A percentile compares a stretch with the other conserved stretches of the same genome.
These are phyloP conservation scores for Logfia minima DNA, from an alignment of 129 eudicot genomes.

Conservation along the genomic window DNA sequence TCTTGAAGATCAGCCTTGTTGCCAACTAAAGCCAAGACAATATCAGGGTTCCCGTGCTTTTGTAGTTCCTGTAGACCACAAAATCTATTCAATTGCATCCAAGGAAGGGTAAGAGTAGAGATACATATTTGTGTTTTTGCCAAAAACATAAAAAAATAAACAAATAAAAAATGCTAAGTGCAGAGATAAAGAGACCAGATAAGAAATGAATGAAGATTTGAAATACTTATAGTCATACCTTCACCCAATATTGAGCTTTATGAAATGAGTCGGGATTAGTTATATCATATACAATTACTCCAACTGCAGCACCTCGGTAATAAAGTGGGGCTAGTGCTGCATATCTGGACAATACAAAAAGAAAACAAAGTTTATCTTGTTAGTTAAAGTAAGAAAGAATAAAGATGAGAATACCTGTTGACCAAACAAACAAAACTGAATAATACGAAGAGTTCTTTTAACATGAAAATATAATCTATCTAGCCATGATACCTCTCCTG, in stretches of 20 bases:
- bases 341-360: conserved; percentile 52
- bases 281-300: conserved; percentile 87
- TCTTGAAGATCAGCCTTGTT: conserved; percentile 96
- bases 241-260: conserved; percentile 98
- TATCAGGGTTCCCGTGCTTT: conserved; percentile 96
- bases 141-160: background rate
- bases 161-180: background rate
- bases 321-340: conserved; percentile 97
- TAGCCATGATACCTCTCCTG: conserved; percentile 73
- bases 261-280: conserved; percentile 87
- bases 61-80: conserved; percentile 68
- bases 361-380: background rate
- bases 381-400: background rate
- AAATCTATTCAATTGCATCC: background rate
- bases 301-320: conserved; percentile 97
- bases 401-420: background rate
- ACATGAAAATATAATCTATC: background rate
- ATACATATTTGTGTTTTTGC: background rate
- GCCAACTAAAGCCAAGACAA: conserved; percentile 97
- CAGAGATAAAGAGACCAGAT: conserved; percentile 9
- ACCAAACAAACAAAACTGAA: conserved; percentile 5
- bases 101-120: background rate
- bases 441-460: background rate
- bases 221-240: conserved; percentile 44
- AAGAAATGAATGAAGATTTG: background rate